phyloP scores from a whole-genome alignment of 2,329 filamentous ascomycete species.

The Aspergillus phoenicis region DNA sequence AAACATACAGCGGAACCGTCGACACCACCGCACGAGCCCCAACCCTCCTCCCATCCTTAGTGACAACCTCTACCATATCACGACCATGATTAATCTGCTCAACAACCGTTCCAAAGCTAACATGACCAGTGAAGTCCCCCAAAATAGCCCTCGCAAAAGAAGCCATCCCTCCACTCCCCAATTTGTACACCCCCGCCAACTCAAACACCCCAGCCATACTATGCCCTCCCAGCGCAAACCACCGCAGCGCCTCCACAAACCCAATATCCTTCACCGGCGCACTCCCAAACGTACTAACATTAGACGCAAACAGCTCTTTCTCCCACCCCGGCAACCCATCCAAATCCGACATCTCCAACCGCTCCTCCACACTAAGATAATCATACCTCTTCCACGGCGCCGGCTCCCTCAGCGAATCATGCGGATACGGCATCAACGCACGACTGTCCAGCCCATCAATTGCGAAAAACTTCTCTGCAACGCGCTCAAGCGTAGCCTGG shows the following conservation, averaged over 20 bases:
- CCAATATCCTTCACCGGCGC: constrained; percentile 23
- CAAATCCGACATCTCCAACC: constrained; percentile 30
- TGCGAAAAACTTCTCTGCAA: constrained; percentile 33
- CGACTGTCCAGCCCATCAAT: constrained; percentile 34
- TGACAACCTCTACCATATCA: background rate
- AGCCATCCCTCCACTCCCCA: constrained; percentile 30
- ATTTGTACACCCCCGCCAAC: constrained; percentile 27
- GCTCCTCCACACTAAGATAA: constrained; percentile 30
- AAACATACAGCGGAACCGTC: constrained; percentile 11
- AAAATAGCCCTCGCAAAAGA: constrained; percentile 19
- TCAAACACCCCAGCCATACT: constrained; percentile 26
- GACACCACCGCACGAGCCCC: background rate
- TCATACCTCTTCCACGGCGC: constrained; percentile 34
- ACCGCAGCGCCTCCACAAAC: constrained; percentile 32
- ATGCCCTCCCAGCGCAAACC: constrained; percentile 34
- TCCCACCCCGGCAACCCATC: constrained; percentile 15
- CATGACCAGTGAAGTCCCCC: constrained; percentile 16
- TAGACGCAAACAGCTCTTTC: constrained; percentile 27
- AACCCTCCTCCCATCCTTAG: background rate
- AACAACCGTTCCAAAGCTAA: constrained; percentile 8
- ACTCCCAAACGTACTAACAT: constrained; percentile 21
- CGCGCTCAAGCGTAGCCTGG: background rate
- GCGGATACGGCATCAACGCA: constrained; percentile 41
- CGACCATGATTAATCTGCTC: background rate
- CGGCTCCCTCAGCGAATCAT: constrained; percentile 34